A percentile compares a stretch with the other conserved stretches of the same genome.
phyloP scores from a whole-genome alignment of 257 asterid genomes.

The Anisodus acutangulus region DNA sequence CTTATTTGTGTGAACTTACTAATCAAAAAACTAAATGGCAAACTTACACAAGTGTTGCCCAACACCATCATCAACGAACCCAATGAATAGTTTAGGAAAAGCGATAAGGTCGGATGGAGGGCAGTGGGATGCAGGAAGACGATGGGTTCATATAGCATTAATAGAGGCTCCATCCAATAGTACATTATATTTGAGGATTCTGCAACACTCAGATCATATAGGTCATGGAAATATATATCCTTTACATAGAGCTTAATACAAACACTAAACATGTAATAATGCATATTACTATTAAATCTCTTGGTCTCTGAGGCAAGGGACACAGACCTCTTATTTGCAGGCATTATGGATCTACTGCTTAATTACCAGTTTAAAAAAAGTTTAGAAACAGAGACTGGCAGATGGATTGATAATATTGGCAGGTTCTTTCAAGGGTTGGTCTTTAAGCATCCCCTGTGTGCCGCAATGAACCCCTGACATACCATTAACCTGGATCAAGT shows the following conservation, averaged over 20 bases:
- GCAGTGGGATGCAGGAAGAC: background rate
- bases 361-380: background rate
- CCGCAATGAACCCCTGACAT: conserved; percentile 41
- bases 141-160: conserved; percentile 3
- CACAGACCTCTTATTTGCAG: conserved; percentile 8
- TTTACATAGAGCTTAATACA: background rate
- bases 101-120: background rate
- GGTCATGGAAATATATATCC: conserved; percentile 19
- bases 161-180: conserved; percentile 15
- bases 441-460: conserved; percentile 44
- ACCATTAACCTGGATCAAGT: conserved; percentile 40
- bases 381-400: conserved; percentile 60
- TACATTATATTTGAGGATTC: background rate
- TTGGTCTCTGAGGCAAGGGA: background rate
- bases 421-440: conserved; percentile 42
- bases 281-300: conserved; percentile 18
- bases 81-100: background rate
- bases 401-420: conserved; percentile 48
- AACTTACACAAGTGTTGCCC: background rate
- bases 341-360: conserved; percentile 19
- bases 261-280: conserved; percentile 22
- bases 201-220: background rate
- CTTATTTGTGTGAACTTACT: conserved; percentile 25
- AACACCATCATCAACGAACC: background rate
- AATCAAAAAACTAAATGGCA: background rate